phyloP scores from a whole-genome alignment of 805 yeast species.

The Komagataella pastoris region DNA sequence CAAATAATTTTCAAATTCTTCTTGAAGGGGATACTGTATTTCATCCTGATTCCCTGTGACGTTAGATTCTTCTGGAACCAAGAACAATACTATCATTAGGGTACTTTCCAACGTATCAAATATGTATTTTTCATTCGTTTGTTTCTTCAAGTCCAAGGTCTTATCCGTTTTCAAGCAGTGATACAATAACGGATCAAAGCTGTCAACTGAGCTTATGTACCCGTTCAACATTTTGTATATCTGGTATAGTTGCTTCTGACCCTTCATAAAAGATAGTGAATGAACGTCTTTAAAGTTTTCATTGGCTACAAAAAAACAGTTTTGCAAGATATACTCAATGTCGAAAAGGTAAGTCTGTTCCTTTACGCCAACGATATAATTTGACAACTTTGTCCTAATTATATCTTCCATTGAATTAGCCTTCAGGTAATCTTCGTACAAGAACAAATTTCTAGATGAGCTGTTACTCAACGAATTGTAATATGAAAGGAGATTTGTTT shows the following conservation, averaged over 20 bases:
- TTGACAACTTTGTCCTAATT: neutral
- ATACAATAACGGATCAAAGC: neutral
- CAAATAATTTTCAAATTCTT: neutral
- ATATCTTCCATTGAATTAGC: conserved; percentile 3
- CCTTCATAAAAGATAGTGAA: neutral
- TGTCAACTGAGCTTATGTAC: neutral
- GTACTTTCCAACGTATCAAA: neutral
- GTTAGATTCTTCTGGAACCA: neutral
- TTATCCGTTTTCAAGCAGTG: neutral
- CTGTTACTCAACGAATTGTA: conserved; percentile 4
- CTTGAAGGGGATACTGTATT: neutral
- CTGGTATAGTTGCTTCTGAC: neutral
- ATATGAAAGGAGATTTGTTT: conserved; percentile 9
- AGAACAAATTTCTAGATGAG: conserved; percentile 1
- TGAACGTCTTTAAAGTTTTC: neutral
- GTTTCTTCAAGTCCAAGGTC: neutral
- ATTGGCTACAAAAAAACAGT: neutral
- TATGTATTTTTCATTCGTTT: neutral
- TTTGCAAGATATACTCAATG: neutral
- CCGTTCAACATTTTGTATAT: neutral
- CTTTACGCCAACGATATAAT: neutral
- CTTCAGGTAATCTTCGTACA: neutral
- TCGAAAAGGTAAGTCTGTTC: neutral
- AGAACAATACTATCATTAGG: neutral
- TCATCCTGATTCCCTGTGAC: neutral